Percentiles rank a stretch among this genome's conserved stretches.
These are phyloP conservation scores for Raffaelea deltoideospora DNA, from an alignment of 2,329 filamentous ascomycete genomes.

Conservation along the genomic window DNA sequence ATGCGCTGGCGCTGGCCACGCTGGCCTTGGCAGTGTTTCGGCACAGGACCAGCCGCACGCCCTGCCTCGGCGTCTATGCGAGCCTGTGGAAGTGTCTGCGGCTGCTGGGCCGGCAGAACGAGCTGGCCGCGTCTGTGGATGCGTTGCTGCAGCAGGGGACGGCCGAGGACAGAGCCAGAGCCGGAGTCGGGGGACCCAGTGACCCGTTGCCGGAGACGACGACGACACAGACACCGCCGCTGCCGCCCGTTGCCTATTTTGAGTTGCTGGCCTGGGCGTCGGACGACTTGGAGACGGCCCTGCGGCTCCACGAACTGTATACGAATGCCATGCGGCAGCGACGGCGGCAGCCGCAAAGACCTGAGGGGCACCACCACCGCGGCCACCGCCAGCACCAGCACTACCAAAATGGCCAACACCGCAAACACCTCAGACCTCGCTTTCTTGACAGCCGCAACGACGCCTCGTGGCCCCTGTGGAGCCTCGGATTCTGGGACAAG, in stretches of 20 bases:
- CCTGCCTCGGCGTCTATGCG: conserved; percentile 3
- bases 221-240: not conserved
- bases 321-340: not conserved
- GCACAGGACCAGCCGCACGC: conserved; percentile 1
- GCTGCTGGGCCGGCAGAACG: conserved; percentile 2
- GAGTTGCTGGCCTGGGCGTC: conserved; percentile 11
- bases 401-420: too few relatives aligned
- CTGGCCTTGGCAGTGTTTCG: conserved; percentile 12
- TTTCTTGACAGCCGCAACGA: too few relatives aligned
- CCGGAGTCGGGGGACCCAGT: too few relatives aligned
- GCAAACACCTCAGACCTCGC: too few relatives aligned
- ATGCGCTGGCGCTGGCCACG: conserved; percentile 11
- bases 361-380: too few relatives aligned
- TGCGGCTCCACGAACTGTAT: conserved; percentile 10
- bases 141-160: conserved; percentile 1
- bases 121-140: conserved; percentile 3
- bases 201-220: not conserved
- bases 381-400: too few relatives aligned
- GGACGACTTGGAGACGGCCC: conserved; percentile 8
- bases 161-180: too few relatives aligned
- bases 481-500: conserved; percentile 11
- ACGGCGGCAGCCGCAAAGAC: too few relatives aligned
- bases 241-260: conserved; percentile 11
- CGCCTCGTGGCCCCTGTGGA: conserved; percentile 5
- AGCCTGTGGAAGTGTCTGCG: conserved; percentile 6